phyloP scores from a whole-genome alignment of 2,329 filamentous ascomycete species.

The Chaetothyriales sp. region DNA sequence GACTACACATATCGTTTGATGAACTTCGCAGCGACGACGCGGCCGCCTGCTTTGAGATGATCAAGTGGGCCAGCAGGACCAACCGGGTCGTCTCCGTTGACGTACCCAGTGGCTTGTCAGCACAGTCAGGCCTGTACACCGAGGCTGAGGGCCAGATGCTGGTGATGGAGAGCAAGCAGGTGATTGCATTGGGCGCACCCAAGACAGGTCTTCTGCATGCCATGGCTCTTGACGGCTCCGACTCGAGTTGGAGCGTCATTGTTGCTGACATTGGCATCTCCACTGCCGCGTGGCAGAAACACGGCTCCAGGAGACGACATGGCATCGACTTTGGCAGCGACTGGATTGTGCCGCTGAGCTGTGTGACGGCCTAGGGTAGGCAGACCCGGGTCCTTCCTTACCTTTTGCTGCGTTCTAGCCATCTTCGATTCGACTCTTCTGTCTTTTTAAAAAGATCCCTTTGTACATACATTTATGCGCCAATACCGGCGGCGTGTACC shows the following conservation, averaged over 20 bases:
- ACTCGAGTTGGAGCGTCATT: slow-evolving; percentile 53
- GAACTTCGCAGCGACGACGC: slow-evolving; percentile 72
- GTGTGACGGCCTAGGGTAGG: slow-evolving; percentile 1
- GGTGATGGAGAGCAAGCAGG: slow-evolving; percentile 65
- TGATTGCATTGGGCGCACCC: slow-evolving; percentile 74
- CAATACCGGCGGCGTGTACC: no score
- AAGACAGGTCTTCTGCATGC: slow-evolving; percentile 71
- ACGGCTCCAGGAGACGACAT: slow-evolving; percentile 41
- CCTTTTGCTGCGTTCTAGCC: slow-evolving; percentile 11
- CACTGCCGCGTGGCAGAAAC: slow-evolving; percentile 18
- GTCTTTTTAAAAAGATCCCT: neutral
- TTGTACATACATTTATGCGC: no score
- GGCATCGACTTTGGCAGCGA: slow-evolving; percentile 77
- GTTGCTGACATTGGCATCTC: slow-evolving; percentile 66
- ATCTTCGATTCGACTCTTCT: neutral
- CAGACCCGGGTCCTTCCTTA: neutral
- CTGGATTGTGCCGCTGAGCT: slow-evolving; percentile 51
- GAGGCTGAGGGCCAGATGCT: slow-evolving; percentile 59
- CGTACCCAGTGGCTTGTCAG: slow-evolving; percentile 56
- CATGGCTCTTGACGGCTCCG: slow-evolving; percentile 41
- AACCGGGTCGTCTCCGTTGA: slow-evolving; percentile 68
- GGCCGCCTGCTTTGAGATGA: slow-evolving; percentile 70
- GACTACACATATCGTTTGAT: slow-evolving; percentile 75
- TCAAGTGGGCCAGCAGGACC: slow-evolving; percentile 75
- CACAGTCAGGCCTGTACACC: slow-evolving; percentile 34